These are phyloP conservation scores for Cryptococcus depauperatus DNA, from an alignment of 1,284 basidiomycete species.

Conservation along the genomic window DNA sequence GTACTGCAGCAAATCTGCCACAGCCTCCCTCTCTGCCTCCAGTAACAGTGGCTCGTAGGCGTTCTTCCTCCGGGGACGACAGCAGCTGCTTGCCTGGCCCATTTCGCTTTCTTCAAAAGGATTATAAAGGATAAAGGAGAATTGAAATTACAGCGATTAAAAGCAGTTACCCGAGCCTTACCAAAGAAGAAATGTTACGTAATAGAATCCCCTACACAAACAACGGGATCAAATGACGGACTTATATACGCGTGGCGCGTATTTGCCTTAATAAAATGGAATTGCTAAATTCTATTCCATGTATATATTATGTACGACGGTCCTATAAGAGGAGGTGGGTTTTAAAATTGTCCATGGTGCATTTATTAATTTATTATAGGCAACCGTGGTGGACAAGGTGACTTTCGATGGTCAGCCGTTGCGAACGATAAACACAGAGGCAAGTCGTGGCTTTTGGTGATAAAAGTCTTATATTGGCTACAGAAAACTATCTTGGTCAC, in stretches of 20 bases:
- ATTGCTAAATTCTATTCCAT: background rate
- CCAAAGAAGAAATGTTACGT: too few species aligned
- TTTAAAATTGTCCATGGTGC: background rate
- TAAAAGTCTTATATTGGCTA: background rate
- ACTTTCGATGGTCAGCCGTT: constrained; percentile 77
- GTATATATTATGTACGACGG: constrained; percentile 37
- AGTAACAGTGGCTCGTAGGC: constrained; percentile 87
- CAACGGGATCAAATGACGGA: too few species aligned
- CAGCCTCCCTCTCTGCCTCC: constrained; percentile 97
- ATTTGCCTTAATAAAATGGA: background rate
- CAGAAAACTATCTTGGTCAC: constrained; percentile 78
- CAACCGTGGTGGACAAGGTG: constrained; percentile 76
- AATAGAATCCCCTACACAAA: too few species aligned
- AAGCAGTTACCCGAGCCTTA: too few species aligned
- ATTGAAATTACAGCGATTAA: too few species aligned
- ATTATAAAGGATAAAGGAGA: too few species aligned
- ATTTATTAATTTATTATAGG: constrained; percentile 42
- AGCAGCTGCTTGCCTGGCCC: constrained; percentile 37
- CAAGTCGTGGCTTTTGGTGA: constrained; percentile 41
- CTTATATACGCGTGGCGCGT: background rate
- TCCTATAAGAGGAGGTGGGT: constrained; percentile 37
- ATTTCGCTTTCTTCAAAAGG: too few species aligned
- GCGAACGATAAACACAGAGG: constrained; percentile 85
- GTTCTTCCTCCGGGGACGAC: constrained; percentile 48
- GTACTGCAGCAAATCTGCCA: constrained; percentile 94